phyloP scores from a whole-genome alignment of 306 rosid species.

The Castanospermum australe region DNA sequence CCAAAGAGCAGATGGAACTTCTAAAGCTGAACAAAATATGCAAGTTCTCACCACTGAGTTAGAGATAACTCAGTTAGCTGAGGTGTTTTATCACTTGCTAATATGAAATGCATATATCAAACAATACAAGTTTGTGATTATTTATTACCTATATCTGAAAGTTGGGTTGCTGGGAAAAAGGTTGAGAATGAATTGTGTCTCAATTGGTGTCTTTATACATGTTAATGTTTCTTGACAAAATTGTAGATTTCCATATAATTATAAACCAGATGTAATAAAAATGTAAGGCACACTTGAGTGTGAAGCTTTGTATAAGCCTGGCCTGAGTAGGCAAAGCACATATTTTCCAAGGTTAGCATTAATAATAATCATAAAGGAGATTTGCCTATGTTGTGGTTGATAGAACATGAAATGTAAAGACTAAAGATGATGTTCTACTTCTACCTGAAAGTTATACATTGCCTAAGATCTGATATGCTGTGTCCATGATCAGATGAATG shows the following conservation, averaged over 20 bases:
- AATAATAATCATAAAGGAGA: no score
- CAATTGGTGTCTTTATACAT: no score
- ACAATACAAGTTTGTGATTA: background rate
- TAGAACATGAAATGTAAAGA: background rate
- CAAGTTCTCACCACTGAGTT: background rate
- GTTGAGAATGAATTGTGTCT: no score
- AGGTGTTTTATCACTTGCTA: slow-evolving; percentile 8
- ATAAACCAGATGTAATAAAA: background rate
- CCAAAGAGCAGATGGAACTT: background rate
- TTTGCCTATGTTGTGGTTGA: no score
- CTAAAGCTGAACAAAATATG: background rate
- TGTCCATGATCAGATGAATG: no score
- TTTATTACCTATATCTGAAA: background rate
- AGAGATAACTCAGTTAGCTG: background rate
- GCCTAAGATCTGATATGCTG: no score
- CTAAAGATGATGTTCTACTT: no score
- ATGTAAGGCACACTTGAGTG: background rate
- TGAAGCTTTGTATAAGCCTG: background rate
- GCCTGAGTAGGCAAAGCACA: background rate
- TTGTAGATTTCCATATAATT: background rate
- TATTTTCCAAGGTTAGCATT: no score
- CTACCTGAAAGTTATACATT: no score
- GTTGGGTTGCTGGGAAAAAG: background rate
- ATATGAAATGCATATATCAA: background rate
- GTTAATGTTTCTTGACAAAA: background rate